phyloP scores from a whole-genome alignment of 2,329 filamentous ascomycete species.

The Aspergillus ibericus region DNA sequence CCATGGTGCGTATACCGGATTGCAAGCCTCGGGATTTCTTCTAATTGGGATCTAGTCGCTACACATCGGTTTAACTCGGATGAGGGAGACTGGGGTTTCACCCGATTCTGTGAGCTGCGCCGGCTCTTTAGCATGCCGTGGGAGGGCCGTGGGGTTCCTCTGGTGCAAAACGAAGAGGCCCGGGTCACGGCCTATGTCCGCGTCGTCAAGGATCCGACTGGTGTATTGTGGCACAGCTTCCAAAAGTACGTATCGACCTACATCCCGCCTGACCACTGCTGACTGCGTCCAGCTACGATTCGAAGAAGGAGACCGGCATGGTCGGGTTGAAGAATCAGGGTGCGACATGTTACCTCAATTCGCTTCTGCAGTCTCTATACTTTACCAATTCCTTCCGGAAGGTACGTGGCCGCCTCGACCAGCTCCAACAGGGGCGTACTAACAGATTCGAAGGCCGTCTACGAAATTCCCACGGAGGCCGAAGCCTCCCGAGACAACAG shows the following conservation, averaged over 20 bases:
- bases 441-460: slow-evolving; percentile 67
- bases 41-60: slow-evolving; percentile 54
- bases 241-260: slow-evolving; percentile 37
- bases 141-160: slow-evolving; percentile 64
- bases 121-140: slow-evolving; percentile 78
- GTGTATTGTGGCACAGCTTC: slow-evolving; percentile 51
- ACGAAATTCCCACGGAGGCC: slow-evolving; percentile 89
- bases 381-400: slow-evolving; percentile 93
- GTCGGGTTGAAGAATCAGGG: slow-evolving; percentile 97
- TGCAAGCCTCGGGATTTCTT: slow-evolving; percentile 5
- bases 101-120: slow-evolving; percentile 86
- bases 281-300: slow-evolving; percentile 71
- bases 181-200: slow-evolving; percentile 50
- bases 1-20: slow-evolving; percentile 58
- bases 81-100: slow-evolving; percentile 98
- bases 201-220: slow-evolving; percentile 51
- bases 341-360: slow-evolving; percentile 86
- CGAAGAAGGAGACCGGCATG: slow-evolving; percentile 98
- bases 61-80: slow-evolving; percentile 95
- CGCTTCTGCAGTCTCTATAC: slow-evolving; percentile 78
- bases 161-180: slow-evolving; percentile 50
- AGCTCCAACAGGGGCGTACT: not conserved
- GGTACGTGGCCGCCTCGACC: slow-evolving; percentile 47
- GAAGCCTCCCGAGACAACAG: slow-evolving; percentile 82
- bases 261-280: slow-evolving; percentile 35